Percentiles rank a stretch among this genome's conserved stretches.
These are phyloP conservation scores for Scedosporium apiospermum DNA, from an alignment of 2,329 filamentous ascomycete species.

Conservation along the genomic window DNA sequence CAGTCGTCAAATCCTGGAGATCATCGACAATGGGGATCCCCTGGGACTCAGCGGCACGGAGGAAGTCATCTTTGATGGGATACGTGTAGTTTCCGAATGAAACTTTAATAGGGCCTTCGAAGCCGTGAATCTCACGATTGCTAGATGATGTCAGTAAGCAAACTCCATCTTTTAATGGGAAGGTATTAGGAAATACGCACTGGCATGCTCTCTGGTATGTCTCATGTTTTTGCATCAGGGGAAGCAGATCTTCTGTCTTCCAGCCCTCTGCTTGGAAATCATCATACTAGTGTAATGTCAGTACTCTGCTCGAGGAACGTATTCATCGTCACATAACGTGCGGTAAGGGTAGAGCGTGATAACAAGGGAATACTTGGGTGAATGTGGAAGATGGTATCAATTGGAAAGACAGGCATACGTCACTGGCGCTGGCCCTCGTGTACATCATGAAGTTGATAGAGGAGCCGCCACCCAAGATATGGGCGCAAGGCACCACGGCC, in stretches of 20 bases:
- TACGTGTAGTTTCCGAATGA: slow-evolving; percentile 76
- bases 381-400: neutral
- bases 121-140: slow-evolving; percentile 57
- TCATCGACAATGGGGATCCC: slow-evolving; percentile 68
- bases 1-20: slow-evolving; percentile 61
- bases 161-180: neutral
- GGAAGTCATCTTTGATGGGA: slow-evolving; percentile 73
- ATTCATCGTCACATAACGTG: no score
- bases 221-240: slow-evolving; percentile 73
- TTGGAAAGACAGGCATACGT: neutral
- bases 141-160: neutral
- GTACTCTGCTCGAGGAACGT: no score
- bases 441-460: slow-evolving; percentile 70
- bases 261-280: slow-evolving; percentile 75
- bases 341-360: no score
- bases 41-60: slow-evolving; percentile 62
- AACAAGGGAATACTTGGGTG: no score
- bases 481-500: slow-evolving; percentile 65
- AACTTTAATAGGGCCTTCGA: slow-evolving; percentile 73
- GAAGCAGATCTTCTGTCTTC: slow-evolving; percentile 65
- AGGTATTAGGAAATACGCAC: slow-evolving; percentile 2
- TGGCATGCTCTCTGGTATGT: slow-evolving; percentile 61
- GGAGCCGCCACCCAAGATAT: slow-evolving; percentile 62
- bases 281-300: slow-evolving; percentile 55
- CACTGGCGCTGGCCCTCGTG: slow-evolving; percentile 9